phyloP scores from a whole-genome alignment of 1,284 basidiomycete genomes.

The Irpex sp. region DNA sequence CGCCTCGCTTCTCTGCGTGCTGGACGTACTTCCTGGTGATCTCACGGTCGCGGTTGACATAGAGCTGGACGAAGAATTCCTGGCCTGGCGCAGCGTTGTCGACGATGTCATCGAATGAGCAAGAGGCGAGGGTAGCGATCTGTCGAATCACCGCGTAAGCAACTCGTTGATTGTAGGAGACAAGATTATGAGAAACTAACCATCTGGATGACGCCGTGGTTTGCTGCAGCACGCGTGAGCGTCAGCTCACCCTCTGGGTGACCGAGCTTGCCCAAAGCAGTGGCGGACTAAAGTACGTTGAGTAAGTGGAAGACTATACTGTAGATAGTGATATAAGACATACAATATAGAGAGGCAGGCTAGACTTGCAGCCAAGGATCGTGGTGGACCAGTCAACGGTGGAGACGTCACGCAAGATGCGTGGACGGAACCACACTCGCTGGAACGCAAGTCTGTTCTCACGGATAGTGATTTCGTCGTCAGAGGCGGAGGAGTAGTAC shows the following conservation, averaged over 20 bases:
- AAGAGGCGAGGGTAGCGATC: slow-evolving; percentile 88
- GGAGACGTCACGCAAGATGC: slow-evolving; percentile 63
- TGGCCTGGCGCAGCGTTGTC: slow-evolving; percentile 75
- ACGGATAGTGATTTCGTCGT: slow-evolving; percentile 65
- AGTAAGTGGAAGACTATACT: neutral
- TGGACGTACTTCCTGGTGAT: slow-evolving; percentile 82
- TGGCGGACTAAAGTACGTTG: slow-evolving; percentile 51
- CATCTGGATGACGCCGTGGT: slow-evolving; percentile 86
- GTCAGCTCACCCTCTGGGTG: slow-evolving; percentile 92
- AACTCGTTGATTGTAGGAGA: neutral
- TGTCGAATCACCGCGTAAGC: slow-evolving; percentile 24
- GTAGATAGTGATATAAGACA: slow-evolving; percentile 6
- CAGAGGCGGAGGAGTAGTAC: slow-evolving; percentile 62
- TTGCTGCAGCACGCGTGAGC: slow-evolving; percentile 81
- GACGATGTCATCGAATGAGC: slow-evolving; percentile 88
- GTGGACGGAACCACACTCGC: slow-evolving; percentile 69
- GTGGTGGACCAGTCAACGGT: slow-evolving; percentile 59
- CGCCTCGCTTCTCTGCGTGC: slow-evolving; percentile 80
- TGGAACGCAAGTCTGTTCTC: slow-evolving; percentile 67
- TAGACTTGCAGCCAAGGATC: slow-evolving; percentile 52
- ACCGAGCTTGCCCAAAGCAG: slow-evolving; percentile 87
- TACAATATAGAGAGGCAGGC: slow-evolving; percentile 60
- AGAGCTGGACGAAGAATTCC: slow-evolving; percentile 79
- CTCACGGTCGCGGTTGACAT: slow-evolving; percentile 82
- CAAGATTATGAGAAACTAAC: slow-evolving; percentile 32